A percentile compares a stretch with the other conserved stretches of the same genome.
These are phyloP conservation scores for Penicillium bovifimosum DNA, from an alignment of 495 filamentous ascomycete species.

Conservation along the genomic window DNA sequence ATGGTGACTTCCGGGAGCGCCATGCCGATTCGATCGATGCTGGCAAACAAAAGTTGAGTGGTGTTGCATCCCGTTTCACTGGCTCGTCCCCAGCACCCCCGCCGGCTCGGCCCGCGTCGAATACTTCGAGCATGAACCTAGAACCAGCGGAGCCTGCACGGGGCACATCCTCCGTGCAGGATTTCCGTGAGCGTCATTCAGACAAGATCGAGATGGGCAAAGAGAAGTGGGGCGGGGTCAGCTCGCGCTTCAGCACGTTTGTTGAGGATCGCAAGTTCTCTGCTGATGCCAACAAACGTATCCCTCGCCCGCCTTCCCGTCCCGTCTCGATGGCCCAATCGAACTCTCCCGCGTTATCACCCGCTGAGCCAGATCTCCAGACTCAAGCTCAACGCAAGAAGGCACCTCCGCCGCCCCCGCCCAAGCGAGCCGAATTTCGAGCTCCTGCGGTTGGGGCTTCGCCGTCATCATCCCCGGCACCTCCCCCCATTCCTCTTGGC, in stretches of 20 bases:
- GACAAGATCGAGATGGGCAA: constrained; percentile 65
- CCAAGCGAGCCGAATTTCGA: constrained; percentile 49
- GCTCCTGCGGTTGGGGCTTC: constrained; percentile 22
- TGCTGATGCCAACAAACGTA: constrained; percentile 24
- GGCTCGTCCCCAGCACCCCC: constrained; percentile 21
- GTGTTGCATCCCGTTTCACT: not conserved
- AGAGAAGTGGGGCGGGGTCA: constrained; percentile 51
- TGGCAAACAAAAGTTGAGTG: constrained; percentile 2
- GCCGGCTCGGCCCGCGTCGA: constrained; percentile 1
- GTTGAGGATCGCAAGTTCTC: constrained; percentile 33
- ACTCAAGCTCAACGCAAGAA: constrained; percentile 49
- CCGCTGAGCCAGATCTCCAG: constrained; percentile 16
- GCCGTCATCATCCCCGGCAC: constrained; percentile 21
- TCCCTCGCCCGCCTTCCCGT: constrained; percentile 26
- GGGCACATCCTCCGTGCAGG: constrained; percentile 34
- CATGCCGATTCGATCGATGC: constrained; percentile 54
- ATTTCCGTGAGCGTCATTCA: constrained; percentile 64
- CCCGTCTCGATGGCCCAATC: constrained; percentile 8
- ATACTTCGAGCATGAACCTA: constrained; percentile 3
- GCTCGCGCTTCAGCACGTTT: constrained; percentile 31
- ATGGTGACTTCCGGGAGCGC: constrained; percentile 30
- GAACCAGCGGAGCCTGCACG: constrained; percentile 8
- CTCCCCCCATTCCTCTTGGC: constrained; percentile 38
- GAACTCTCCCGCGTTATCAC: constrained; percentile 5
- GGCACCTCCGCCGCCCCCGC: constrained; percentile 64